Evolutionary conservation across 257 asterid species (phyloP).

Genomic region (Solanum ahanhuiri): DNA sequence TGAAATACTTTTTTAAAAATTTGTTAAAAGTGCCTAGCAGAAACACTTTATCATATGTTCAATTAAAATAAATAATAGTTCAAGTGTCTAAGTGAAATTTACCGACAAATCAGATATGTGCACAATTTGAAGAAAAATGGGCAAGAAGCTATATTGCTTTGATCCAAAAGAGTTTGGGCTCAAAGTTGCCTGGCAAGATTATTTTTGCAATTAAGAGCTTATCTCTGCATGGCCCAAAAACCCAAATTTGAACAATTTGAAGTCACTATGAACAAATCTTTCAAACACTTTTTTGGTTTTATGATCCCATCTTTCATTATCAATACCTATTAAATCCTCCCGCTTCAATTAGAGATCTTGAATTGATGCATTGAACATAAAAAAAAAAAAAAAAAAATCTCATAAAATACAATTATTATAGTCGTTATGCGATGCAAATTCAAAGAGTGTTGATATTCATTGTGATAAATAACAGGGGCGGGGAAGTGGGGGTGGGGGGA

Average conservation of each 20-base stretch:
- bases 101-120: accelerated
- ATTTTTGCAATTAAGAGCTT: neutral
- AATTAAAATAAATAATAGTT: too few relatives aligned
- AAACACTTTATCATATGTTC: neutral
- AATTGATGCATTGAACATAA: neutral
- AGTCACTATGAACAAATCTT: neutral
- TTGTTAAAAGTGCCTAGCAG: accelerated
- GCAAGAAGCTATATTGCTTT: too few relatives aligned
- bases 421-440: neutral
- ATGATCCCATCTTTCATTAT: neutral
- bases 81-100: too few relatives aligned
- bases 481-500: too few relatives aligned
- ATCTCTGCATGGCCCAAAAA: neutral
- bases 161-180: neutral
- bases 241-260: neutral
- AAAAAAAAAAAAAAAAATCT: neutral
- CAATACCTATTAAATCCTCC: neutral
- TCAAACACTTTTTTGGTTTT: neutral
- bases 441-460: neutral
- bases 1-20: too few relatives aligned
- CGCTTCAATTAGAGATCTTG: neutral
- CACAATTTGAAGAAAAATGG: too few relatives aligned
- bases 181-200: neutral
- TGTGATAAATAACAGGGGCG: neutral
- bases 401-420: neutral